Evolutionary conservation across 2,329 filamentous ascomycete genomes (phyloP).

Genomic region (Mariannaea elegans): DNA sequence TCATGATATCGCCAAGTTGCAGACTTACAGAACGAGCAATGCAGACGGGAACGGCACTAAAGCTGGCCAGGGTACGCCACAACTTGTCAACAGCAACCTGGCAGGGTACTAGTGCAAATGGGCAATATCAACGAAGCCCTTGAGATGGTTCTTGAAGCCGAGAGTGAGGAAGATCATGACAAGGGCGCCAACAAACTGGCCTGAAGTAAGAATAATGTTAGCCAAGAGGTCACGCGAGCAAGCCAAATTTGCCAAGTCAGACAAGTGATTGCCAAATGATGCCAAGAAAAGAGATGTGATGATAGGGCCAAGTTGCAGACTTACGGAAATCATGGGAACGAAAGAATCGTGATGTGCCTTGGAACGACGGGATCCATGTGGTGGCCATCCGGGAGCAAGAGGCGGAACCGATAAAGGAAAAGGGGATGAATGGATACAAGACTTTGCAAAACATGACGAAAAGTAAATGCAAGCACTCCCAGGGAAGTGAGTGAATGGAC

Average conservation of each 20-base stretch:
- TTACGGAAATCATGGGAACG: neutral
- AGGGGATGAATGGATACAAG: conserved; percentile 36
- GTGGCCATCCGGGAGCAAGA: conserved; percentile 32
- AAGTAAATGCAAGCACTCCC: conserved; percentile 52
- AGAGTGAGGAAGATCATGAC: conserved; percentile 79
- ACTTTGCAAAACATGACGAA: conserved; percentile 41
- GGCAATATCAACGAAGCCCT: conserved; percentile 57
- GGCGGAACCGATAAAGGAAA: conserved; percentile 34
- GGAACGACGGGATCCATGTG: conserved; percentile 23
- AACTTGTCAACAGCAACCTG: conserved; percentile 77
- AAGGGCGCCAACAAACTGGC: conserved; percentile 79
- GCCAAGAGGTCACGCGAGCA: too few species aligned
- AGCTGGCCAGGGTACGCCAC: conserved; percentile 84
- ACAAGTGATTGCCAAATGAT: too few species aligned
- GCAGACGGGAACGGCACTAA: conserved; percentile 81
- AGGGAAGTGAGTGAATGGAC: conserved; percentile 56
- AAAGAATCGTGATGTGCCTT: conserved; percentile 26
- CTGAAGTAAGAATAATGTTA: too few species aligned
- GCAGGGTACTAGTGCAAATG: conserved; percentile 58
- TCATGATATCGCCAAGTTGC: neutral
- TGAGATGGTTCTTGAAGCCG: conserved; percentile 73
- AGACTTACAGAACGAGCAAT: conserved; percentile 75
- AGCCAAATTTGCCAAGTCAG: too few species aligned
- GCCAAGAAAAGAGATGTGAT: too few species aligned
- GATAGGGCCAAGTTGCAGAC: too few species aligned